These are phyloP conservation scores for Neurospora sp. DNA, from an alignment of 495 filamentous ascomycete genomes.

Conservation along the genomic window DNA sequence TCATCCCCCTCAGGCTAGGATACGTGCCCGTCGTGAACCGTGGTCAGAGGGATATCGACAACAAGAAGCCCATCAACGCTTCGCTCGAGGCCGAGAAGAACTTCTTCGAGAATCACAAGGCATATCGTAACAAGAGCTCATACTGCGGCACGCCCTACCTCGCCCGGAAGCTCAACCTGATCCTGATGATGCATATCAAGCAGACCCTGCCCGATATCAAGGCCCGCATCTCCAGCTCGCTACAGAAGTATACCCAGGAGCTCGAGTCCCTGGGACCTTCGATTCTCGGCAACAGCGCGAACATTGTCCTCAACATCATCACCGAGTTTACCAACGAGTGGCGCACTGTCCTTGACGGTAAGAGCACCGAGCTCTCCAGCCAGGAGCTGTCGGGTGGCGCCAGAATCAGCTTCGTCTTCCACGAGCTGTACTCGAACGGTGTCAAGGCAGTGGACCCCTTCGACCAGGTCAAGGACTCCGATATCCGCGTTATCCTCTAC, in stretches of 20 bases:
- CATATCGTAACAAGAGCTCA: constrained; percentile 94
- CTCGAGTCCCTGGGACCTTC: constrained; percentile 80
- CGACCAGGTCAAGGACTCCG: constrained; percentile 92
- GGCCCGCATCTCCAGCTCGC: constrained; percentile 78
- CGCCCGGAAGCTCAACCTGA: constrained; percentile 92
- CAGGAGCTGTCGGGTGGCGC: constrained; percentile 92
- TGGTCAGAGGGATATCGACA: constrained; percentile 98
- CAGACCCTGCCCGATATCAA: constrained; percentile 99
- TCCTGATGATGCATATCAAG: constrained; percentile 99
- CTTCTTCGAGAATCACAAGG: constrained; percentile 98
- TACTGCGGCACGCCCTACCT: constrained; percentile 98
- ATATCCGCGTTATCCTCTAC: constrained; percentile 93
- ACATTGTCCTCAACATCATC: constrained; percentile 96
- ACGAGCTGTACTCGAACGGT: constrained; percentile 96
- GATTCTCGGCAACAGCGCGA: constrained; percentile 90
- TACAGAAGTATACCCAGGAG: constrained; percentile 85
- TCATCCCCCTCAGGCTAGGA: constrained; percentile 90
- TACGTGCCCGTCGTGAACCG: constrained; percentile 99
- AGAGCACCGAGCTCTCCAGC: constrained; percentile 90
- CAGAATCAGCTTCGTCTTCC: constrained; percentile 98
- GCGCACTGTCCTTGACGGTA: constrained; percentile 89
- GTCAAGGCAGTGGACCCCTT: constrained; percentile 98
- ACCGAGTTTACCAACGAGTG: constrained; percentile 98
- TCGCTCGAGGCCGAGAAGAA: constrained; percentile 91
- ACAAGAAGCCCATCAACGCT: constrained; percentile 84